A percentile compares a stretch with the other conserved stretches of the same genome.
These are phyloP conservation scores for Colletotrichum tanaceti DNA, from an alignment of 2,329 filamentous ascomycete species.

Conservation along the genomic window DNA sequence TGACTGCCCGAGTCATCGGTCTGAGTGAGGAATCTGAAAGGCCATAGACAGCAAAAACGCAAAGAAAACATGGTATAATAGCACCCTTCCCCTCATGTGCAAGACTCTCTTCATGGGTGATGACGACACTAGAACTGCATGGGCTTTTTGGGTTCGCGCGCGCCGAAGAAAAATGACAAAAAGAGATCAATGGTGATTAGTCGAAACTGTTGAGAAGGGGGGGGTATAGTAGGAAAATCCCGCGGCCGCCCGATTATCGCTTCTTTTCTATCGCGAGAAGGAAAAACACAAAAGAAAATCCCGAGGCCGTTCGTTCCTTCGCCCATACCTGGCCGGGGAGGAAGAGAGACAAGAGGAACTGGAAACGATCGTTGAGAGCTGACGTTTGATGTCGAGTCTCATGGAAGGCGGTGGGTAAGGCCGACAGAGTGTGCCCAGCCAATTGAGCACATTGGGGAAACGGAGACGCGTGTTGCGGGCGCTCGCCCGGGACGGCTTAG, in stretches of 20 bases:
- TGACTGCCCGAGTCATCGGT: neutral
- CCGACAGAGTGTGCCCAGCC: no score
- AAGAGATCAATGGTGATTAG: constrained; percentile 8
- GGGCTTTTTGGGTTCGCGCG: constrained; percentile 3
- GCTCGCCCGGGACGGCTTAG: constrained; percentile 46
- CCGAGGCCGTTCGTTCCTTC: neutral
- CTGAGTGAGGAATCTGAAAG: neutral
- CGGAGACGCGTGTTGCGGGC: neutral
- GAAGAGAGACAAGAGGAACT: neutral
- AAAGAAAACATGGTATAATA: constrained; percentile 25
- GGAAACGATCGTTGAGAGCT: neutral
- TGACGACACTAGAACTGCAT: neutral
- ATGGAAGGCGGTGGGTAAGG: neutral
- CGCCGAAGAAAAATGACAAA: constrained; percentile 7
- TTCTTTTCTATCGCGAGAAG: constrained; percentile 6
- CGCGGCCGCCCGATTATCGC: constrained; percentile 12
- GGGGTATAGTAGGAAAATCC: constrained; percentile 26
- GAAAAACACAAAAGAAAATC: constrained; percentile 22
- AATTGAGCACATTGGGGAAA: neutral
- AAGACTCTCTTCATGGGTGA: neutral
- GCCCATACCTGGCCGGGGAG: no score
- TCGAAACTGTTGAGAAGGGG: constrained; percentile 2
- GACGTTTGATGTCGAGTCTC: neutral
- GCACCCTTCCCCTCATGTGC: neutral
- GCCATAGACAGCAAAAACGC: neutral